Percentiles rank a stretch among this genome's conserved stretches.
Conservation (phyloP, 1,284 basidiomycete species). For the Tilletiaria anomala region DNA sequence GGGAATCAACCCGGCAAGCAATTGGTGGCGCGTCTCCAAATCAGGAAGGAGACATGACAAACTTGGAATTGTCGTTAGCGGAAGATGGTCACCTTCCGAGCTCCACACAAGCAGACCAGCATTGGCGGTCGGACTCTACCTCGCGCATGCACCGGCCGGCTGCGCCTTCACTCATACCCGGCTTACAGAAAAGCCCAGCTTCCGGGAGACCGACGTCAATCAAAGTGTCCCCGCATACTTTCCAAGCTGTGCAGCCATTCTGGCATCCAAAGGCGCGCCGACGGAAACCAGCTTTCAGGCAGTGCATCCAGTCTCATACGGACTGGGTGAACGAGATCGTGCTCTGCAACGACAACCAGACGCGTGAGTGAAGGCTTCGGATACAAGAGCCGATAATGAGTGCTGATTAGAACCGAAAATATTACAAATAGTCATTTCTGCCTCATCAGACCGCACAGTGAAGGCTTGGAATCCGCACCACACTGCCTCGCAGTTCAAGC, state of each 20-base stretch:
- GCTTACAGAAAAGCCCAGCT: too few species aligned
- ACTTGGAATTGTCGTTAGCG: background rate
- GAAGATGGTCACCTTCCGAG: background rate
- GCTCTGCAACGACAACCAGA: conserved; percentile 83
- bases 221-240: too few species aligned
- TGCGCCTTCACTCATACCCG: conserved; percentile 6
- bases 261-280: too few species aligned
- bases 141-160: too few species aligned
- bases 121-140: conserved; percentile 21
- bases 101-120: background rate
- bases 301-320: conserved; percentile 42
- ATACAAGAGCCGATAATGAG: background rate
- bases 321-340: conserved; percentile 96
- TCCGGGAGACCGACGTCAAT: too few species aligned
- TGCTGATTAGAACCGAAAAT: conserved; percentile 4
- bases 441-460: conserved; percentile 86
- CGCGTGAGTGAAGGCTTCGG: conserved; percentile 43
- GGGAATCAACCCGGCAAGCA: conserved; percentile 3
- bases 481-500: conserved; percentile 47
- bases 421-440: conserved; percentile 57
- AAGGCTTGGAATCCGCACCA: conserved; percentile 86
- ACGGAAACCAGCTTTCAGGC: conserved; percentile 9
- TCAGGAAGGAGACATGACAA: conserved; percentile 2
- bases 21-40: conserved; percentile 4
- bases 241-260: too few species aligned